phyloP scores from a whole-genome alignment of 2,329 filamentous ascomycete genomes.

The Neocatenulostroma microsporum region DNA sequence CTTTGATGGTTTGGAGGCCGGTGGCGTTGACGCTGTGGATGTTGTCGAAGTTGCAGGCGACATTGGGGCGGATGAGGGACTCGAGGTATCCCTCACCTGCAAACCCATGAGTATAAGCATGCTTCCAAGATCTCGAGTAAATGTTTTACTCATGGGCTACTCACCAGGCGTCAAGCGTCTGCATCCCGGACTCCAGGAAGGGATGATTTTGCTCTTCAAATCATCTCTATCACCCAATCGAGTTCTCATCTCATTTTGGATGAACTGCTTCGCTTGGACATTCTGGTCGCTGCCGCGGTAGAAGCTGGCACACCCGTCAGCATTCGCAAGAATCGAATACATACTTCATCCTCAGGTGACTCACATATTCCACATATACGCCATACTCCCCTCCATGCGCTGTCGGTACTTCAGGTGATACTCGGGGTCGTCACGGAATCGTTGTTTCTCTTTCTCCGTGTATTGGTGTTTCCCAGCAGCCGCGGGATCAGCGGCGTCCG shows the following conservation, averaged over 20 bases:
- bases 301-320: too few species aligned
- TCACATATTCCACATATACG: constrained; percentile 18
- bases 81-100: constrained; percentile 49
- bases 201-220: constrained; percentile 49
- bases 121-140: too few species aligned
- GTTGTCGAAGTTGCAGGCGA: constrained; percentile 32
- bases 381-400: constrained; percentile 31
- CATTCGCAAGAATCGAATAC: too few species aligned
- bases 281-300: constrained; percentile 39
- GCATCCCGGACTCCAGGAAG: constrained; percentile 59
- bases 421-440: constrained; percentile 31
- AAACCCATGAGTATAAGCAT: too few species aligned
- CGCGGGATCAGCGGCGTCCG: constrained; percentile 13
- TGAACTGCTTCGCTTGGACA: constrained; percentile 38
- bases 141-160: too few species aligned
- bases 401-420: constrained; percentile 37
- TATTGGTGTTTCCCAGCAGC: constrained; percentile 21
- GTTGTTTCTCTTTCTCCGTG: constrained; percentile 22
- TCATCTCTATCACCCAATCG: constrained; percentile 49
- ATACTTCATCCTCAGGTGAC: too few species aligned
- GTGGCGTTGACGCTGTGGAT: constrained; percentile 32
- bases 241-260: constrained; percentile 38
- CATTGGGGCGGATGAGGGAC: constrained; percentile 40
- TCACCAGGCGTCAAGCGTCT: constrained; percentile 52
- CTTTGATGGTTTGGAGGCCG: constrained; percentile 33